Percentiles rank a stretch among this genome's conserved stretches.
phyloP scores from a whole-genome alignment of 2,329 filamentous ascomycete genomes.

The Macrophomina phaseolina region DNA sequence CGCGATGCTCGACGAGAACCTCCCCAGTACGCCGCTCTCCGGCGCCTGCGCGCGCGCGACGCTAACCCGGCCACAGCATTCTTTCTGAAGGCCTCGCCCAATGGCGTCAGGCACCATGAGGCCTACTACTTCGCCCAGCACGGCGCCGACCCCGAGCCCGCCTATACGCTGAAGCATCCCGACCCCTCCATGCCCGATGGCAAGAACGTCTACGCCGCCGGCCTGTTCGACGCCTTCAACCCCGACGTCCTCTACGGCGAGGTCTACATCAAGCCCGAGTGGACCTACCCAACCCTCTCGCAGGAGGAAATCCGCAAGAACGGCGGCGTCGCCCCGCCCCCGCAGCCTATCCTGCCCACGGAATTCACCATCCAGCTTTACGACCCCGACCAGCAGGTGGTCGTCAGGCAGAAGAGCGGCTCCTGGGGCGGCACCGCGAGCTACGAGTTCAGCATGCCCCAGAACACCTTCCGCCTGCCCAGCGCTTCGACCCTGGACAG shows the following conservation, averaged over 20 bases:
- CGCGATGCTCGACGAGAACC: constrained; percentile 87
- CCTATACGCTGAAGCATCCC: constrained; percentile 79
- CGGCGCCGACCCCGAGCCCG: constrained; percentile 78
- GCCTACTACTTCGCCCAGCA: constrained; percentile 67
- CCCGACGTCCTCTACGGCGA: constrained; percentile 86
- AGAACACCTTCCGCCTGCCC: constrained; percentile 81
- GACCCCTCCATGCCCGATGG: constrained; percentile 73
- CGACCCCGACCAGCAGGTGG: constrained; percentile 85
- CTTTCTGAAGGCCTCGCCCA: constrained; percentile 62
- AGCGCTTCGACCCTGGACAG: constrained; percentile 80
- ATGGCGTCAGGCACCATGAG: constrained; percentile 58
- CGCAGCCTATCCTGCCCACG: constrained; percentile 75
- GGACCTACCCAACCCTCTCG: constrained; percentile 81
- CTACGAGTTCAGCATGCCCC: constrained; percentile 94
- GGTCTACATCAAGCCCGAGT: constrained; percentile 81
- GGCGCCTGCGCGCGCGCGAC: constrained; percentile 36
- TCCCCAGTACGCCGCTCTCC: constrained; percentile 65
- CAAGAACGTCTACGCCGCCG: constrained; percentile 84
- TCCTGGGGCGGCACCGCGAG: constrained; percentile 80
- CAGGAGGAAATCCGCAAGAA: constrained; percentile 77
- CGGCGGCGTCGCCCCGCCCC: constrained; percentile 68
- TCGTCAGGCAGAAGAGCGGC: constrained; percentile 72
- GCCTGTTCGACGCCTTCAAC: constrained; percentile 81
- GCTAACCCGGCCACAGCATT: constrained; percentile 52
- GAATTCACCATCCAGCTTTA: constrained; percentile 87